Base-by-base conservation (phyloP, 2,329 filamentous ascomycete genomes). In the Stachybotrys chlorohalonatus region DNA sequence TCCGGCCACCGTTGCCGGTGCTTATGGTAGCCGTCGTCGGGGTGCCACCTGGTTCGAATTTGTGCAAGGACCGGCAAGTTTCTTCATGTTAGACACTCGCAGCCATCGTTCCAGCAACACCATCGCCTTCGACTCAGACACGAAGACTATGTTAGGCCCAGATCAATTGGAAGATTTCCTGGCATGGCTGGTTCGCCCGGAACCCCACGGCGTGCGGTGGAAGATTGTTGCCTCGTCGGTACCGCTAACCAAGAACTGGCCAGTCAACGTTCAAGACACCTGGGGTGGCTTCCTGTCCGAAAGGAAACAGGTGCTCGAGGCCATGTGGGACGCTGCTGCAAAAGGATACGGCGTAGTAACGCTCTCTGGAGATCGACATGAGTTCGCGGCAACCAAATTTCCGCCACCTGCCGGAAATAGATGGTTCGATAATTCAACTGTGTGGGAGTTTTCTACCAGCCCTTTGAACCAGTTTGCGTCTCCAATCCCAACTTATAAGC, bases 181-280 rank as follows among this genome's bases (percentile, higher is more conserved):
- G 6, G 77, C 78, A 5, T 99, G 88, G 80, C 78, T 99, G 17
- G 75, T 76, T 11, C 83, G 81, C 1, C 84, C 88, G 0, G 87
- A 90, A 58, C 86, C 89, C 0, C 74, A 75, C 32, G 90, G 90
- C 1, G 85, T 96, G 0, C 86, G 86, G 64, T 99, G 94, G 93
- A 97, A 97, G 74, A 85, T 99, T 63, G 77, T 99, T 52, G 86
- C 92, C 16, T 92, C 89, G 46, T 92, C 89, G 16, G 88, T 97
- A 6, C 94, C 94, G 0, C 96, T 99, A 68, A 97, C 94, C 7
- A 95, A 96, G 74, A 99, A 99, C 70, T 99, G 94, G 93, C 87
- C 84, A 30, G 83, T 96, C 59, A 93, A 94, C 59, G 84, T 84
- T 2, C 79, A 86, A 57, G 94, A 99, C 66, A 97, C 94, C 0